Evolutionary conservation across 1,284 basidiomycete species (phyloP).

Genomic region (Entoloma clypeatum): DNA sequence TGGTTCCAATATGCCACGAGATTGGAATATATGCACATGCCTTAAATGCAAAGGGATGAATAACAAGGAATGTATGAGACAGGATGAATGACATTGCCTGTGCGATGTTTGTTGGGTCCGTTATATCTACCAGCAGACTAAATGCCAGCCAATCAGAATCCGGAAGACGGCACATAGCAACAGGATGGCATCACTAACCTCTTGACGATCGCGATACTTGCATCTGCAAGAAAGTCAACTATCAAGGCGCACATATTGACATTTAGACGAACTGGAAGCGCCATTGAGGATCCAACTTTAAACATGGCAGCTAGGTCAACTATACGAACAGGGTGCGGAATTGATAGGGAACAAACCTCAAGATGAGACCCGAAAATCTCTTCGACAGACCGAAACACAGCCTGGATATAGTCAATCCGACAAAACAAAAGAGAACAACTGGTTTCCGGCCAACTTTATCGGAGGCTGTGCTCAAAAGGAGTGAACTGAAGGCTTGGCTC

Average conservation of each 20-base stretch:
- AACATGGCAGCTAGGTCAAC: not conserved
- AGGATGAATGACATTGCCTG: conserved; percentile 32
- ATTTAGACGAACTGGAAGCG: conserved; percentile 11
- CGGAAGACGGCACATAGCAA: not conserved
- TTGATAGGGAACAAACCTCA: conserved; percentile 46
- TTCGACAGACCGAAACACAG: conserved; percentile 60
- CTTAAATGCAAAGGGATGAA: not conserved
- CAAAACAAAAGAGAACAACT: conserved; percentile 54
- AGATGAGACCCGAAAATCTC: conserved; percentile 52
- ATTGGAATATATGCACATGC: conserved; percentile 33
- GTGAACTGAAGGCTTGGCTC: conserved; percentile 38
- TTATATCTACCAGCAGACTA: conserved; percentile 26
- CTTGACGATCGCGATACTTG: conserved; percentile 12
- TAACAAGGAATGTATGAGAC: no score
- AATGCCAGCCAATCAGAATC: not conserved
- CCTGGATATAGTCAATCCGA: conserved; percentile 57
- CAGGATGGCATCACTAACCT: conserved; percentile 4
- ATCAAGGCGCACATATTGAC: not conserved
- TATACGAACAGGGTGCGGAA: not conserved
- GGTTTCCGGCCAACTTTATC: conserved; percentile 65
- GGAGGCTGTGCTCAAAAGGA: conserved; percentile 65
- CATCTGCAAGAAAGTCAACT: conserved; percentile 8
- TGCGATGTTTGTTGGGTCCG: conserved; percentile 42
- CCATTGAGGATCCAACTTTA: conserved; percentile 12
- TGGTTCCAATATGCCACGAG: conserved; percentile 39